phyloP scores from a whole-genome alignment of 768 basidiomycete species.

The Lentinula detonsa region DNA sequence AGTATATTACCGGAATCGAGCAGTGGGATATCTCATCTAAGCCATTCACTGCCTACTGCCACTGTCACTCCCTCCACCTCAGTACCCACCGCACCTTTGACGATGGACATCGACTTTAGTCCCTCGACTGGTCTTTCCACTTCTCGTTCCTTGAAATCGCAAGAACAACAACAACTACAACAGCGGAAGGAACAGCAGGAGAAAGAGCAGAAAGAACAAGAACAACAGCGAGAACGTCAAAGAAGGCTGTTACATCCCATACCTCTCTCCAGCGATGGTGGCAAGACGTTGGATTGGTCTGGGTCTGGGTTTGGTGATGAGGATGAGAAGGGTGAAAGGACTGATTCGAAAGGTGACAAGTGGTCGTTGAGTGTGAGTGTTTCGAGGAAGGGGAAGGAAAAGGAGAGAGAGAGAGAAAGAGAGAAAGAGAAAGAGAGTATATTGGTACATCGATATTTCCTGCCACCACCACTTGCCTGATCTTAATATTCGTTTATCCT shows the following conservation, averaged over 20 bases:
- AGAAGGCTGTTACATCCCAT: slow-evolving; percentile 41
- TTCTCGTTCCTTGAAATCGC: slow-evolving; percentile 2
- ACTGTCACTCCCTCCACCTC: slow-evolving; percentile 20
- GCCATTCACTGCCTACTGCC: background rate
- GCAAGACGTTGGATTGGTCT: slow-evolving; percentile 72
- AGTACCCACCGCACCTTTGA: slow-evolving; percentile 12
- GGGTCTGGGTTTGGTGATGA: slow-evolving; percentile 34
- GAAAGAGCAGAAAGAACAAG: no score
- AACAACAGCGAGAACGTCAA: no score
- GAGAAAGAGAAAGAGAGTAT: slow-evolving; percentile 45
- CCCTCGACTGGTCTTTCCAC: slow-evolving; percentile 45
- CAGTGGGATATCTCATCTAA: background rate
- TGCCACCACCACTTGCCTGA: background rate
- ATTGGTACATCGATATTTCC: slow-evolving; percentile 32
- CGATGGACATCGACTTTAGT: slow-evolving; percentile 61
- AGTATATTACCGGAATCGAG: background rate
- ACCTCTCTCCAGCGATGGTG: slow-evolving; percentile 63
- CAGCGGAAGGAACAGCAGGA: no score
- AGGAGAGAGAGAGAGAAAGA: background rate
- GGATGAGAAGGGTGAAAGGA: slow-evolving; percentile 24
- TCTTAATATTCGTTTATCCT: background rate
- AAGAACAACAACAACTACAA: no score
- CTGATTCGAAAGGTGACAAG: background rate
- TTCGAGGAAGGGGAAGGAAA: background rate
- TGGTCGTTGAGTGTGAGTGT: background rate